Percentiles rank a stretch among this genome's conserved stretches.
Conservation (phyloP, 1,139 yeast species). For the Yamadazyma sp. region DNA sequence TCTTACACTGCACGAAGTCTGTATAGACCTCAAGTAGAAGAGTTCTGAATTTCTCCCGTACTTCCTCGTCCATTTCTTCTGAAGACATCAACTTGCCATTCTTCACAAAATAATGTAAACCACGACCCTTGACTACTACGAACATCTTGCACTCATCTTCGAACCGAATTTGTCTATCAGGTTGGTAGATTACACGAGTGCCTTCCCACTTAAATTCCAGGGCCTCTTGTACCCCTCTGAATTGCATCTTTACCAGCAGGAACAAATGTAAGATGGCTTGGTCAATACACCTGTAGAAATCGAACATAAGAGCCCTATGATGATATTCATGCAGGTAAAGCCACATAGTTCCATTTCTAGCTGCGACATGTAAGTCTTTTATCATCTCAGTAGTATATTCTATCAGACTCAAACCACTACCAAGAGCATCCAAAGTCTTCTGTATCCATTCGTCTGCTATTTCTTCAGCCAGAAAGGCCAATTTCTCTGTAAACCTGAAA, state of each 20-base stretch:
- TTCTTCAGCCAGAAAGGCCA: background rate
- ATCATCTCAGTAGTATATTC: too few species aligned
- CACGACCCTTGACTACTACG: background rate
- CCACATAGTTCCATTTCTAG: too few species aligned
- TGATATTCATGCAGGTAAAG: too few species aligned
- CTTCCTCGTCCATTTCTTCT: background rate
- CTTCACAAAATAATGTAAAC: background rate
- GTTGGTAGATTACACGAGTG: too few species aligned
- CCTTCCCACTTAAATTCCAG: too few species aligned
- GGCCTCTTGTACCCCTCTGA: too few species aligned
- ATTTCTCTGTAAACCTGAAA: background rate
- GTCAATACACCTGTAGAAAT: too few species aligned
- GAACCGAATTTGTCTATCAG: too few species aligned
- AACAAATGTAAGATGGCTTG: too few species aligned
- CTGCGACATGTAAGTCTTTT: too few species aligned
- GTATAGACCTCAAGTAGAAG: background rate
- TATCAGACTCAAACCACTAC: background rate
- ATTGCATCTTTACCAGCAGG: too few species aligned
- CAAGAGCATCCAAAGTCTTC: background rate
- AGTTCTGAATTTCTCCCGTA: background rate
- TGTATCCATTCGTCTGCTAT: background rate
- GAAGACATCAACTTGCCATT: background rate
- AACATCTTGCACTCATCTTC: background rate
- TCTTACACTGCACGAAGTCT: background rate
- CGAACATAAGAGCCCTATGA: too few species aligned